A percentile compares a stretch with the other conserved stretches of the same genome.
phyloP scores from a whole-genome alignment of 139 green algal species.

The Chlorella sp. region DNA sequence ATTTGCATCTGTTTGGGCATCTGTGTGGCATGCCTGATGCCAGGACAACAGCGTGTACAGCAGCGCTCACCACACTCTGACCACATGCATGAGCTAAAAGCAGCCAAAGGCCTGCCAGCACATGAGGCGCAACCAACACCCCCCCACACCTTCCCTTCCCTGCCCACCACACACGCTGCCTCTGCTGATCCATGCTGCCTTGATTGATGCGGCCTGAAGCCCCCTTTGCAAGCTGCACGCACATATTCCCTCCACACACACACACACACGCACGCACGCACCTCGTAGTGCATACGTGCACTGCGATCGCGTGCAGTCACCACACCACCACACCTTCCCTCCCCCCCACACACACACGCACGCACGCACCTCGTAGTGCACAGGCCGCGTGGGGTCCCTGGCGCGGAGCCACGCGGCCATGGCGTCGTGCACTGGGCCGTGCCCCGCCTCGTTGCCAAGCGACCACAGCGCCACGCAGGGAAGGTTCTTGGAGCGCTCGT shows the following conservation, averaged over 20 bases:
- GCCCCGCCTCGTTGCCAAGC: constrained; percentile 91
- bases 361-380: constrained; percentile 83
- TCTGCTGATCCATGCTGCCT: not conserved
- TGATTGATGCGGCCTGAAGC: too few relatives aligned
- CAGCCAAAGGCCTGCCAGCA: too few relatives aligned
- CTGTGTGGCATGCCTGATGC: too few relatives aligned
- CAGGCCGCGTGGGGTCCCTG: constrained; percentile 46
- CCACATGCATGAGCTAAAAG: too few relatives aligned
- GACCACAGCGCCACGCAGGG: constrained; percentile 89
- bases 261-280: not conserved
- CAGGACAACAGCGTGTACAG: too few relatives aligned
- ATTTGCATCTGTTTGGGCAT: too few relatives aligned
- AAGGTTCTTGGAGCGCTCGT: constrained; percentile 80
- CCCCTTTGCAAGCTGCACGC: not conserved
- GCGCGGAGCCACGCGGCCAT: constrained; percentile 52
- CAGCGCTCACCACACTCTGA: too few relatives aligned
- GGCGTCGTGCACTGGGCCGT: constrained; percentile 65
- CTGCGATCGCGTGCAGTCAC: too few relatives aligned
- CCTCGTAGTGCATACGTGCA: too few relatives aligned
- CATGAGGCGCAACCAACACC: too few relatives aligned
- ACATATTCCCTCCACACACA: not conserved
- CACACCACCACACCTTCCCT: not conserved
- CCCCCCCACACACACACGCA: not conserved
- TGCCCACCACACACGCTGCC: too few relatives aligned
- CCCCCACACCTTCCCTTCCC: too few relatives aligned